Evolutionary conservation across 305 asterid species (phyloP).

Genomic region (Solanum aculeatissimum): DNA sequence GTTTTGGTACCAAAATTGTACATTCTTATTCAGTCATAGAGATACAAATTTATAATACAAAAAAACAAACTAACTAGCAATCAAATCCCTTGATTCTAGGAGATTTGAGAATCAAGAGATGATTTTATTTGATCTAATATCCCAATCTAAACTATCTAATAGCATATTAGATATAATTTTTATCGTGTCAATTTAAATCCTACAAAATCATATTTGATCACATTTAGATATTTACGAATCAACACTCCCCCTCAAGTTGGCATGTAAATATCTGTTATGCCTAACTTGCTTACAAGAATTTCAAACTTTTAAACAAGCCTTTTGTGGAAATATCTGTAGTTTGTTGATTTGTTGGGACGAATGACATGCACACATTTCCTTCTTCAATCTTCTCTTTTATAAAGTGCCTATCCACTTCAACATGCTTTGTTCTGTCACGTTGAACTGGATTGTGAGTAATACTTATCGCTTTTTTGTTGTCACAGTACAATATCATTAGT

Average conservation of each 20-base stretch:
- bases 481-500: neutral
- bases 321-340: neutral
- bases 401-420: neutral
- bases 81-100: neutral
- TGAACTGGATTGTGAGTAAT: neutral
- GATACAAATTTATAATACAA: neutral
- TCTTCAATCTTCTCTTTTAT: neutral
- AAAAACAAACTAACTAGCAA: neutral
- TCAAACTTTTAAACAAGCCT: neutral
- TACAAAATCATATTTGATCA: neutral
- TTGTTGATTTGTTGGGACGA: neutral
- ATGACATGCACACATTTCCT: neutral
- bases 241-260: neutral
- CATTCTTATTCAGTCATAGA: neutral
- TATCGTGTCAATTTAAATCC: too few relatives aligned
- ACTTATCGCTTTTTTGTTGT: neutral
- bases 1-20: neutral
- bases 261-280: neutral
- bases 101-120: neutral
- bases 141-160: neutral
- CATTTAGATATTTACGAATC: neutral
- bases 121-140: neutral
- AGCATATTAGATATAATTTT: neutral
- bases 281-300: neutral
- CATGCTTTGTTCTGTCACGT: neutral